Evolutionary conservation across 176 grass and related monocot species (phyloP).

Genomic region (Rhipidocladum racemiflorum): DNA sequence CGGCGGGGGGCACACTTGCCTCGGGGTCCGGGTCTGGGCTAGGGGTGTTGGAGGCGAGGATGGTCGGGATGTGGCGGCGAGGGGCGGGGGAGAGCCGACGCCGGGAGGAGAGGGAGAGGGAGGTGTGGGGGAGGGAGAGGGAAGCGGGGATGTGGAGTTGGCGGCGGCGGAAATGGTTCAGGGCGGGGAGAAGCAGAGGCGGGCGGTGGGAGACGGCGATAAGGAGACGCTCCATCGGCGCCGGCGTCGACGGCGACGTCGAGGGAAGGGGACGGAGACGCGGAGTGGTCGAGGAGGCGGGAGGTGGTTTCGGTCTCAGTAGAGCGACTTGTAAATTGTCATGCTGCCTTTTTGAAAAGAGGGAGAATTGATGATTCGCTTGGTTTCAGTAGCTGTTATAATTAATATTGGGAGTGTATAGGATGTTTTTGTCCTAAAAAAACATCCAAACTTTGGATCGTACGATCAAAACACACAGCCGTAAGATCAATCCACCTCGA

Average conservation of each 20-base stretch:
- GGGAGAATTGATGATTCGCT: too few species aligned
- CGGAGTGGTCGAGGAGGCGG: neutral
- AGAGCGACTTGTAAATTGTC: neutral
- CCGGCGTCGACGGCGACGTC: neutral
- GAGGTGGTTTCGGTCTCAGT: neutral
- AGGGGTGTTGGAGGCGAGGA: conserved; percentile 24
- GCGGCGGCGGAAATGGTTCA: neutral
- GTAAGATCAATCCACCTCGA: too few species aligned
- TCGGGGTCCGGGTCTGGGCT: neutral
- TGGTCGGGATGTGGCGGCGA: conserved; percentile 24
- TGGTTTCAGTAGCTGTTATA: too few species aligned
- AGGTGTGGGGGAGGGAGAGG: neutral
- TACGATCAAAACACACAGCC: too few species aligned
- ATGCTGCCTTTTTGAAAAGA: conserved; percentile 1
- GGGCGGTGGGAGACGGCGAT: conserved; percentile 36
- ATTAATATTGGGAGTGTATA: too few species aligned
- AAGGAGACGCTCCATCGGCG: conserved; percentile 48
- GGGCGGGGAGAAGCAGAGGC: neutral
- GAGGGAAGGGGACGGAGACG: neutral
- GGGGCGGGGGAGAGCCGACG: conserved; percentile 11
- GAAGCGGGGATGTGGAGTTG: neutral
- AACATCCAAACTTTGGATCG: too few species aligned
- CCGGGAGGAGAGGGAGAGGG: conserved; percentile 2
- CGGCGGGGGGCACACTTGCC: neutral
- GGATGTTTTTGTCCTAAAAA: too few species aligned